A percentile compares a stretch with the other conserved stretches of the same genome.
Evolutionary conservation across 495 filamentous ascomycete genomes (phyloP).

Genomic region (Talaromyces thailandensis): DNA sequence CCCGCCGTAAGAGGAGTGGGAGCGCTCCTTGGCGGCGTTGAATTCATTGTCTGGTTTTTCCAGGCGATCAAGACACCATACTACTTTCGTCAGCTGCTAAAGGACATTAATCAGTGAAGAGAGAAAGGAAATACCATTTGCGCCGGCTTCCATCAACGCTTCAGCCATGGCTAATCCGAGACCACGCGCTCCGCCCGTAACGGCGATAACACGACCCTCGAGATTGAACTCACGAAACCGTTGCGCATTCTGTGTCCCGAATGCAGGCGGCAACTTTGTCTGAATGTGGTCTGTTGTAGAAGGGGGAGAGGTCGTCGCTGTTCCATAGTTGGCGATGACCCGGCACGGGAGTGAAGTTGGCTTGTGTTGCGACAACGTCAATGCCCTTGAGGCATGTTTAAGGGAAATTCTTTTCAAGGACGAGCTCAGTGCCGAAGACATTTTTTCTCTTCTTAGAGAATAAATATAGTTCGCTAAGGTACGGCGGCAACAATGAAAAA

Average conservation of each 20-base stretch:
- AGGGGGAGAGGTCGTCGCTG: neutral
- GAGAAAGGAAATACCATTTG: conserved; percentile 37
- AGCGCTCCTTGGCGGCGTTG: conserved; percentile 36
- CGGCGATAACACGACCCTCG: conserved; percentile 45
- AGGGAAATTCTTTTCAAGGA: neutral
- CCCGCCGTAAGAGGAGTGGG: conserved; percentile 40
- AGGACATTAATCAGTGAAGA: neutral
- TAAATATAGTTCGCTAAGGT: neutral
- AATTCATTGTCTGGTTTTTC: conserved; percentile 42
- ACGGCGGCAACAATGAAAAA: neutral
- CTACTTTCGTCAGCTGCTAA: conserved; percentile 21
- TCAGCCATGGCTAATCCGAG: conserved; percentile 59
- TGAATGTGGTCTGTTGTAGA: conserved; percentile 23
- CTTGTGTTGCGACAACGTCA: neutral
- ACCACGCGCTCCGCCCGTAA: conserved; percentile 55
- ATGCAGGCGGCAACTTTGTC: conserved; percentile 18
- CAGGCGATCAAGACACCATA: conserved; percentile 56
- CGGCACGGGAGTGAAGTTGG: neutral
- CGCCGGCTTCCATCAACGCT: conserved; percentile 61
- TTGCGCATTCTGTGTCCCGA: conserved; percentile 10
- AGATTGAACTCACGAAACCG: conserved; percentile 47
- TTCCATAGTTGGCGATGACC: neutral
- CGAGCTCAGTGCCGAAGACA: neutral
- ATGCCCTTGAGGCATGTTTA: neutral
- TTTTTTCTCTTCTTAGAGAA: neutral